Percentiles rank a stretch among this genome's conserved stretches.
phyloP scores from a whole-genome alignment of 495 filamentous ascomycete species.

The Penicillium arizonense region DNA sequence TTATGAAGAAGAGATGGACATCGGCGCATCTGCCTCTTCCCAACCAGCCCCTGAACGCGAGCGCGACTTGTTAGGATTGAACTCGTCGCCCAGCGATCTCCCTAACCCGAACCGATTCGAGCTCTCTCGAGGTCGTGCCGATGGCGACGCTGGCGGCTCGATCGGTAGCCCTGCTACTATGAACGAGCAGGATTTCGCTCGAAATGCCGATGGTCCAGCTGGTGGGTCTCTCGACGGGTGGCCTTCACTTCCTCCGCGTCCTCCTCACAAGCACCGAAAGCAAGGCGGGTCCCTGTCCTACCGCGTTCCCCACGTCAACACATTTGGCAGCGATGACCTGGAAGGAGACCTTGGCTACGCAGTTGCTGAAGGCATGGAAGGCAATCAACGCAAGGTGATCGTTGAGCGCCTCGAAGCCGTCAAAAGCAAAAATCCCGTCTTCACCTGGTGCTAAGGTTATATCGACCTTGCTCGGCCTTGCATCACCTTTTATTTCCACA shows the following conservation, averaged over 20 bases:
- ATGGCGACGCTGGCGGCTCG: constrained; percentile 38
- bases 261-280: constrained; percentile 29
- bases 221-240: constrained; percentile 39
- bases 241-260: constrained; percentile 34
- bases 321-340: constrained; percentile 68
- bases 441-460: constrained; percentile 83
- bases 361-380: constrained; percentile 89
- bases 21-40: constrained; percentile 68
- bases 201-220: constrained; percentile 24
- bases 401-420: constrained; percentile 94
- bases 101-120: constrained; percentile 87
- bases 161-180: constrained; percentile 38
- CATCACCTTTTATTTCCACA: constrained; percentile 6
- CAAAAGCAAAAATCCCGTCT: constrained; percentile 92
- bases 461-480: constrained; percentile 1
- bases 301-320: constrained; percentile 25
- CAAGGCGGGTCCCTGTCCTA: constrained; percentile 44
- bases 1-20: constrained; percentile 85
- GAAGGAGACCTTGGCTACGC: constrained; percentile 95
- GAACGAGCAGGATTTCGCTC: constrained; percentile 28
- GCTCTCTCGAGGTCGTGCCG: constrained; percentile 56
- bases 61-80: constrained; percentile 73
- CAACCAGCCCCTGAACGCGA: constrained; percentile 55
- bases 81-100: constrained; percentile 61
- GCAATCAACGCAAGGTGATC: constrained; percentile 86